Conservation (phyloP, 257 asterid genomes). For the Przewalskia tangutica region DNA sequence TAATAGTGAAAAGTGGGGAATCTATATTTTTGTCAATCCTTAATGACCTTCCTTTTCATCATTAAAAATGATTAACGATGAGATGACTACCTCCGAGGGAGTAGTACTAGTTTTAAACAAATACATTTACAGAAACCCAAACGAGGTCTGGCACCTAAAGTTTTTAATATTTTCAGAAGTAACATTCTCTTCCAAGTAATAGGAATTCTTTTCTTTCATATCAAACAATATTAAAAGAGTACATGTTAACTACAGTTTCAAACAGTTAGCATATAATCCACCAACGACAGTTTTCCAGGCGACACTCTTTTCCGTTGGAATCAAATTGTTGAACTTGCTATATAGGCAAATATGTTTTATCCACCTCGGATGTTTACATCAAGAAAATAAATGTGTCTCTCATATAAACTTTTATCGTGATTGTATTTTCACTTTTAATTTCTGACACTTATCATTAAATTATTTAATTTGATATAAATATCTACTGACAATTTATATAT, state of each 20-base stretch:
- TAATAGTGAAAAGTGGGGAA: background rate
- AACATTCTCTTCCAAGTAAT: too few species aligned
- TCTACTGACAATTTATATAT: background rate
- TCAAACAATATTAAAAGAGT: too few species aligned
- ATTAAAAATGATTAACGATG: background rate
- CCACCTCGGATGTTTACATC: background rate
- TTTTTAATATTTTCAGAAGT: background rate
- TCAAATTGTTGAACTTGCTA: background rate
- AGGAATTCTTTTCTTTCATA: too few species aligned
- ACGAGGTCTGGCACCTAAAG: background rate
- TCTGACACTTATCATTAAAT: background rate
- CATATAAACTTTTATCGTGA: background rate
- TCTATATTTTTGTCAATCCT: background rate
- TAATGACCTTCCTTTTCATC: background rate
- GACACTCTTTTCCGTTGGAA: background rate
- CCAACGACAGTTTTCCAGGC: background rate
- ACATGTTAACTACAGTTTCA: background rate
- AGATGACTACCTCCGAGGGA: background rate
- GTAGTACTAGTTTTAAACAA: too few species aligned
- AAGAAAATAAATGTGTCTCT: background rate
- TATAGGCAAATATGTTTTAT: background rate
- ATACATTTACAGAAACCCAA: background rate
- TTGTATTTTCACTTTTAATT: background rate
- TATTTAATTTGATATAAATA: background rate
- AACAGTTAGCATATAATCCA: background rate